Evolutionary conservation across 2,329 filamentous ascomycete species (phyloP), one percentile per base, ranked within the genome.

Genomic region (Colletotrichum sp.): DNA sequence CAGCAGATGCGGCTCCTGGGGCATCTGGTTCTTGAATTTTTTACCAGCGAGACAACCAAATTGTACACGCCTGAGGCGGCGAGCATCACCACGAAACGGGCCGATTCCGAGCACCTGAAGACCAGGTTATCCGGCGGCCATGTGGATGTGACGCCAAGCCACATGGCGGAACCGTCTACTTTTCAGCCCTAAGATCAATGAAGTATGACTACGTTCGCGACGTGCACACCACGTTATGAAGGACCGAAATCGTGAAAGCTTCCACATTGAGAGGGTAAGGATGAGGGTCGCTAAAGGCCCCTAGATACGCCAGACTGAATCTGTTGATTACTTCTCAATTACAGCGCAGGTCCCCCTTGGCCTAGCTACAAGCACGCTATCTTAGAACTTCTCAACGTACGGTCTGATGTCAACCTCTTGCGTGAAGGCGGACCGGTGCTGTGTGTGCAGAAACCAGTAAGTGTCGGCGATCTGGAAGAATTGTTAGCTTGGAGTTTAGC

Each of bases 401-500:
- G 95, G 95, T 77, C 95, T 88, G 34, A 96, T 86, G 84, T 98
- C 95, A 79, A 98, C 84, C 85, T 98, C 95, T 81, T 95, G 95
- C 0, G 95, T 96, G 81, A 96, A 98, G 3, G 92, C 92, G 7
- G 94, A 95, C 79, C 91, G 90, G 36, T 93, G 94, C 86, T 98
- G 95, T 0, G 92, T 94, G 81, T 98, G 95, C 80, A 98, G 82
- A 82, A 93, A 88, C 95, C 95, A 98, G 81, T 98, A 98, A 13
- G 92, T 91, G 78, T 98, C 95, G 13, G 95, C 95, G 87, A 98
- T 98, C 92, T 96, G 61, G 21, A n/a, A 68, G 14, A 55, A 61
- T 68, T 30, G 77, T 78, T 55, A 73, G 52, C 24, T 75, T 18
- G 28, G 24, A 36, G 6, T 32, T 73, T 32, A 61, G 78, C 39